Base-by-base conservation (phyloP, 129 eudicot species). In the Scalesia atractyloides region DNA sequence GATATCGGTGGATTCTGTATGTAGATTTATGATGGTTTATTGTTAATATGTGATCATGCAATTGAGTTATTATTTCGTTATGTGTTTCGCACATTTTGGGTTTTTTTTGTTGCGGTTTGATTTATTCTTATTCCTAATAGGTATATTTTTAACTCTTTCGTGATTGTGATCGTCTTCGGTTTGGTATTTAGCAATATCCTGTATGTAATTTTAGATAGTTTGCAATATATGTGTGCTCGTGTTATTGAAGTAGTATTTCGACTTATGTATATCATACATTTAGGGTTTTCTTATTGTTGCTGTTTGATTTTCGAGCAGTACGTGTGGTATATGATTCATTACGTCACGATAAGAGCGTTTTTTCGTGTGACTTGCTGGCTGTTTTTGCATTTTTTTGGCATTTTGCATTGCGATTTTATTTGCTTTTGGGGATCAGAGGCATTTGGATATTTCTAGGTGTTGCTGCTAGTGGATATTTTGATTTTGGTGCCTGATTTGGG, bases 71-170 rank as follows among this genome's bases (percentile, higher is more conserved):
- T 41, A 41, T 41, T 41, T 41, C 46, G 12, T 39, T 7, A 39
- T 39, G 44, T 39, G 44, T 39, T 39, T 39, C 2, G 44, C 9
- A 39, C 9, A 5, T 39, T 39, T 39, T 5, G 44, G 43, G 1
- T 39, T 39, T 36, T 39, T 39, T 39, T 39, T 39, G 44, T 39
- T 39, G 44, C 9, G 0, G 44, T 39, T 39, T 39, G 44, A 39
- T 39, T 39, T 39, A 5, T 6, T 6, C 75, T 76, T 69, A 58
- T 67, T 58, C 52, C 43, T 62, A 68, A 59, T 76, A 68, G 80
- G 80, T 76, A 76, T 64, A 16, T 30, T 58, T 16, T 57, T 10
- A 57, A 20, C 34, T 60, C 13, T 61, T 11, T 18, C 34, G 34
- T 30, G 34, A 30, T 30, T 1, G 41, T 39, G 15, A 46, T 47